A percentile compares a stretch with the other conserved stretches of the same genome.
Conservation (phyloP, 116 monocot genomes). For the Dioscorea cayenensis region DNA sequence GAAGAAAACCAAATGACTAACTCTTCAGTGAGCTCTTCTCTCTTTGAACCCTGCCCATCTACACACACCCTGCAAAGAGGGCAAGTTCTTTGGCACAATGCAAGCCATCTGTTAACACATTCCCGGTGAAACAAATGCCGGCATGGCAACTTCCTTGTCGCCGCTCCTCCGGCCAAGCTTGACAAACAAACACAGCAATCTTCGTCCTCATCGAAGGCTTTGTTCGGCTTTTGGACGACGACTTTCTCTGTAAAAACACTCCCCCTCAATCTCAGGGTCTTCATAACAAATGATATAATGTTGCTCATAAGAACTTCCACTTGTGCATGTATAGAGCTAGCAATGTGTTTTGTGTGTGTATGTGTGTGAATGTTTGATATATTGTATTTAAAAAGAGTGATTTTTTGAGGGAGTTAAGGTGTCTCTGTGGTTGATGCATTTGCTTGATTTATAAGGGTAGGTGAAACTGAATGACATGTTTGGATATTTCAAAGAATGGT, state of each 20-base stretch:
- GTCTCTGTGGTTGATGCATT: slow-evolving; percentile 1
- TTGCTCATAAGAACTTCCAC: slow-evolving; percentile 2
- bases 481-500: not conserved
- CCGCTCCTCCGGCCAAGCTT: slow-evolving; percentile 18
- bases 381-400: not conserved
- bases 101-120: slow-evolving; percentile 47
- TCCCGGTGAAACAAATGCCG: slow-evolving; percentile 42
- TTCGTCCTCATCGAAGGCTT: slow-evolving; percentile 1
- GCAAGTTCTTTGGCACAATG: slow-evolving; percentile 27
- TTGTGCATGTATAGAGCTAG: no score
- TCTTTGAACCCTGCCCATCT: not conserved
- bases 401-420: not conserved
- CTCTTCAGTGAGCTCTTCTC: slow-evolving; percentile 16
- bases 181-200: slow-evolving; percentile 53
- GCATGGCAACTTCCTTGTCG: slow-evolving; percentile 36
- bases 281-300: not conserved
- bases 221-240: not conserved
- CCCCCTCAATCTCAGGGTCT: slow-evolving; percentile 1
- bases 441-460: slow-evolving; percentile 5
- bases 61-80: slow-evolving; percentile 36
- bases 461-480: not conserved
- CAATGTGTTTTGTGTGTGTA: no score
- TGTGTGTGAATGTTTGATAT: not conserved
- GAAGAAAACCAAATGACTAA: slow-evolving; percentile 28
- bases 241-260: not conserved